phyloP scores from a whole-genome alignment of 202 grass and related monocot genomes.

The Schoenoplectus tabernaemontani region DNA sequence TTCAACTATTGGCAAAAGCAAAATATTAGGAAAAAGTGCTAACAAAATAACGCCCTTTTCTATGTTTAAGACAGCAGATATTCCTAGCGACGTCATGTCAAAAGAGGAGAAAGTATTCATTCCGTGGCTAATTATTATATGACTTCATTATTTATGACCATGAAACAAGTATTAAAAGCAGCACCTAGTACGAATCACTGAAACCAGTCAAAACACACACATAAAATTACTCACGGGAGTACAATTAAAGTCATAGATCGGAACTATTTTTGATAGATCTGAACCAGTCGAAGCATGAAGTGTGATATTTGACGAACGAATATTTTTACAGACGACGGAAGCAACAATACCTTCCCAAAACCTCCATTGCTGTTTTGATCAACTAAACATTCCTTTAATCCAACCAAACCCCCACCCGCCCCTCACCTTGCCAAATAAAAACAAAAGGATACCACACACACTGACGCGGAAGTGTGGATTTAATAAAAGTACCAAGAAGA shows the following conservation, averaged over 20 bases:
- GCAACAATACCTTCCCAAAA: background rate
- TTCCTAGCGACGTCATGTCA: background rate
- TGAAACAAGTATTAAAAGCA: background rate
- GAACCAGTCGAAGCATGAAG: no score
- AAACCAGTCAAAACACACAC: background rate
- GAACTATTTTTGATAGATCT: conserved; percentile 13
- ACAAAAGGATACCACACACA: background rate
- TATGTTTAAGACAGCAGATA: background rate
- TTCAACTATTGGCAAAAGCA: background rate
- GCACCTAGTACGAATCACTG: background rate
- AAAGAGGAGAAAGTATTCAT: background rate
- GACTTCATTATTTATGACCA: background rate
- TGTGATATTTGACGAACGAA: no score
- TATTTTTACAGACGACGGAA: background rate
- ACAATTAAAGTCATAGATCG: background rate
- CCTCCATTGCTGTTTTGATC: conserved; percentile 9
- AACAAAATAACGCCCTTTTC: background rate
- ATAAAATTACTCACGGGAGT: background rate
- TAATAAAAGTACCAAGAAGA: background rate
- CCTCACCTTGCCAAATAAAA: background rate
- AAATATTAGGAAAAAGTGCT: background rate
- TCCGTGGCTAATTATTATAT: background rate
- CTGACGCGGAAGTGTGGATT: background rate
- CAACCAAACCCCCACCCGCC: background rate
- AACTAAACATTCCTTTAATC: background rate